Evolutionary conservation across 2,329 filamentous ascomycete species (phyloP).

Genomic region (Lasiodiplodia hormozganensis): DNA sequence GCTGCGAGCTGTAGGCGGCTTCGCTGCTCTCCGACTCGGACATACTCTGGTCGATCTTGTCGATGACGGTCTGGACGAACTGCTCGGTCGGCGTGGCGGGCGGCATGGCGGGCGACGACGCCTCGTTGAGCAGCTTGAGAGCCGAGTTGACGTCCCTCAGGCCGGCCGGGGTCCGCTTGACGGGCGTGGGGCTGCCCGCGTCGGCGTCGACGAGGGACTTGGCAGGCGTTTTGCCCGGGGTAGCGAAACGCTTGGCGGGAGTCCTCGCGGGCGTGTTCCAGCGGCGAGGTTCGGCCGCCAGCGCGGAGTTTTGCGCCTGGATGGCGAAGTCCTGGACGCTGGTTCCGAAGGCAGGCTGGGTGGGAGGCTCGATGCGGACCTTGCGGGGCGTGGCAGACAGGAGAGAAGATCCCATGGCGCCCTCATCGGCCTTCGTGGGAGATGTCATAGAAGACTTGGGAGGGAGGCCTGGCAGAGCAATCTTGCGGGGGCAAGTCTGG

Average conservation of each 20-base stretch:
- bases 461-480: constrained; percentile 19
- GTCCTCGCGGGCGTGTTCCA: constrained; percentile 25
- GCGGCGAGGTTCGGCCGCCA: constrained; percentile 20
- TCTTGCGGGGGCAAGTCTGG: constrained; percentile 29
- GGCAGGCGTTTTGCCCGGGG: constrained; percentile 11
- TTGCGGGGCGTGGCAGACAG: constrained; percentile 27
- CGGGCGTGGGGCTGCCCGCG: constrained; percentile 22
- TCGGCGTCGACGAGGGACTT: constrained; percentile 14
- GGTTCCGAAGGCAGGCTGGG: background rate
- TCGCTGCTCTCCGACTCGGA: constrained; percentile 7
- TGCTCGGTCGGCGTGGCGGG: constrained; percentile 24
- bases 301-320: constrained; percentile 4
- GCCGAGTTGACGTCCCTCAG: constrained; percentile 27
- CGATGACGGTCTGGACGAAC: constrained; percentile 25
- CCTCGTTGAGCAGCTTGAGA: constrained; percentile 14
- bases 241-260: constrained; percentile 23
- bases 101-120: constrained; percentile 11
- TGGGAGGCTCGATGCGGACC: constrained; percentile 24
- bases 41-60: constrained; percentile 26
- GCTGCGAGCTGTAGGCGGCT: background rate
- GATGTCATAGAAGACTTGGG: constrained; percentile 7
- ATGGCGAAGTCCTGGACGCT: constrained; percentile 20
- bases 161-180: constrained; percentile 23
- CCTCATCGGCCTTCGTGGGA: constrained; percentile 8
- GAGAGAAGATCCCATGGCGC: constrained; percentile 21